phyloP scores from a whole-genome alignment of 768 basidiomycete species.

The Tricholoma sp. region DNA sequence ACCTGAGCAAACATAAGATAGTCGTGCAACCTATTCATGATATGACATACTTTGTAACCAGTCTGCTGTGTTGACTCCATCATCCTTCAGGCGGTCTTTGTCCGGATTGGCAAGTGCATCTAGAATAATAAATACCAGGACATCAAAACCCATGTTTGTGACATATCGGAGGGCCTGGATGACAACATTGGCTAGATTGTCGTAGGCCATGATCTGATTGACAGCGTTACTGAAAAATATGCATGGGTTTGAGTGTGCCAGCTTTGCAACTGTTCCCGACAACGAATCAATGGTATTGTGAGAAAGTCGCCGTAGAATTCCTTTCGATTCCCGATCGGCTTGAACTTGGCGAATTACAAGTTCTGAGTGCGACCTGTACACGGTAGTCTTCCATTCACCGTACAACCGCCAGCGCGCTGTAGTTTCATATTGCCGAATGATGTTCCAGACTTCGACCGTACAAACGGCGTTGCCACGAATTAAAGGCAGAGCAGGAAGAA shows the following conservation, averaged over 20 bases:
- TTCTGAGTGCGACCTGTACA: conserved; percentile 73
- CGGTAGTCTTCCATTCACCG: conserved; percentile 85
- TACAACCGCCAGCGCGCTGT: conserved; percentile 86
- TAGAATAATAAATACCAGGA: conserved; percentile 81
- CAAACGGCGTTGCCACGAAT: conserved; percentile 84
- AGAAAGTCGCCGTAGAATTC: conserved; percentile 82
- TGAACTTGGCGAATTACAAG: conserved; percentile 76
- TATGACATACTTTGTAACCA: conserved; percentile 83
- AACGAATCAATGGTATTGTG: conserved; percentile 80
- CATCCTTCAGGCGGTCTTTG: conserved; percentile 82
- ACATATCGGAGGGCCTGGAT: conserved; percentile 87
- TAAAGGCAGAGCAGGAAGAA: conserved; percentile 84
- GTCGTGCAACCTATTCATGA: not conserved
- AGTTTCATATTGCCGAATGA: conserved; percentile 75
- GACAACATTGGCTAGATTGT: conserved; percentile 86
- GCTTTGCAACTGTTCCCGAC: conserved; percentile 84
- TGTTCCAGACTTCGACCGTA: conserved; percentile 89
- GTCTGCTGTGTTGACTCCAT: conserved; percentile 85
- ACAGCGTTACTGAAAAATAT: conserved; percentile 88
- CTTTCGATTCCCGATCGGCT: conserved; percentile 84
- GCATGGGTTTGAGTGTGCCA: conserved; percentile 91
- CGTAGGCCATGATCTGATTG: conserved; percentile 93
- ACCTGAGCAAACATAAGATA: conserved; percentile 41
- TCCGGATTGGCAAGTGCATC: conserved; percentile 82
- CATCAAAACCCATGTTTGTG: conserved; percentile 92